These are phyloP conservation scores for Trichomonas vaginalis DNA, from an alignment of 208 protist genomes.

Conservation along the genomic window DNA sequence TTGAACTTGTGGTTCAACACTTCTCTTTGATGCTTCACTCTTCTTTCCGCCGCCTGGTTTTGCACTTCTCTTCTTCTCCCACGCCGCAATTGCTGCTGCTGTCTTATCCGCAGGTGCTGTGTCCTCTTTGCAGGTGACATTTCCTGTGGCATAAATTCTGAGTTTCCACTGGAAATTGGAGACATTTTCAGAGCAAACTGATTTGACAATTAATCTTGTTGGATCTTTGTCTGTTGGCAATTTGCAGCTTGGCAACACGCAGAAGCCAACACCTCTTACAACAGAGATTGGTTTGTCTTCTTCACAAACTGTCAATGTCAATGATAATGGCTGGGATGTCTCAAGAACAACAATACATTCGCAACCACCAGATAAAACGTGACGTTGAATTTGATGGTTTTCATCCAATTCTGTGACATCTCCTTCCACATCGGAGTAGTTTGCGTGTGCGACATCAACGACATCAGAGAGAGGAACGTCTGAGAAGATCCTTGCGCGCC, in stretches of 20 bases:
- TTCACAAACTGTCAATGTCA: not conserved
- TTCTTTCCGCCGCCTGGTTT: not conserved
- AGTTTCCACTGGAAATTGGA: not conserved
- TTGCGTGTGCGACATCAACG: not conserved
- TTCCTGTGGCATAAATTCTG: not conserved
- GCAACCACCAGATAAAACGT: not conserved
- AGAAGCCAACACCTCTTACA: not conserved
- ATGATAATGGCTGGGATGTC: not conserved
- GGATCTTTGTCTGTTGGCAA: not conserved
- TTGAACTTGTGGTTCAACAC: not conserved
- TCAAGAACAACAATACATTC: not conserved
- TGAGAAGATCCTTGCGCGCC: not conserved
- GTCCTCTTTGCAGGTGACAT: not conserved
- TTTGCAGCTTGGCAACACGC: not conserved
- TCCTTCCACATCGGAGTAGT: not conserved
- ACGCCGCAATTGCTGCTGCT: not conserved
- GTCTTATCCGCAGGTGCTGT: not conserved
- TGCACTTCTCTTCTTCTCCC: not conserved
- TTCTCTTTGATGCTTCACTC: not conserved
- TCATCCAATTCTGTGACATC: not conserved
- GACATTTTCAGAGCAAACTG: not conserved
- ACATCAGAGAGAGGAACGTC: not conserved
- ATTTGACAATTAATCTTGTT: not conserved
- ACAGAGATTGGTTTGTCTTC: not conserved
- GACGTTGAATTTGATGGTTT: not conserved